Conservation (phyloP, 2,329 filamentous ascomycete species). For the Botryotinia narcissicola region DNA sequence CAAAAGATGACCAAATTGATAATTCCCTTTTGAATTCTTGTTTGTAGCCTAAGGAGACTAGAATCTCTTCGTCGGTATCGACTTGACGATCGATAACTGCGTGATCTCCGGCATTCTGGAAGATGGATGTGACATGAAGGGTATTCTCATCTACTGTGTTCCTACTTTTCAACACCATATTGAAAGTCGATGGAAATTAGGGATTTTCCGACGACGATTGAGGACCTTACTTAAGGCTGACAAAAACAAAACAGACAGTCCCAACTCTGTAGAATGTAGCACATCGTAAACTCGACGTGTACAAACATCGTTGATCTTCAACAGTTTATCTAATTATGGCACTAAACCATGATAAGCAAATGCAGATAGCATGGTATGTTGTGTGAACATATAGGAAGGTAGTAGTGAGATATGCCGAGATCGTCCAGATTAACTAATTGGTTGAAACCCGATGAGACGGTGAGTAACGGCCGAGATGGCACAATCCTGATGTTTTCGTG, state of each 20-base stretch:
- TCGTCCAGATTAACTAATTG: not conserved
- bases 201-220: not conserved
- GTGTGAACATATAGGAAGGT: not conserved
- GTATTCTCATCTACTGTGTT: slow-evolving; percentile 19
- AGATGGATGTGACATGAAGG: slow-evolving; percentile 21
- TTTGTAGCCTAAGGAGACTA: slow-evolving; percentile 33
- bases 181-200: not conserved
- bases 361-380: not conserved
- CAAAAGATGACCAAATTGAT: slow-evolving; percentile 38
- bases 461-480: not conserved
- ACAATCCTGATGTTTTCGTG: not conserved
- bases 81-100: slow-evolving; percentile 20
- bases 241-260: accelerated
- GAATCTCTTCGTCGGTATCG: slow-evolving; percentile 25
- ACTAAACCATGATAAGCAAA: not conserved
- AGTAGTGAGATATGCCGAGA: not conserved
- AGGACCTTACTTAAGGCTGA: not conserved
- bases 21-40: slow-evolving; percentile 38
- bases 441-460: not conserved
- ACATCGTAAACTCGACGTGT: not conserved
- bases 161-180: not conserved
- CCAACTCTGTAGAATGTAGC: not conserved
- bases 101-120: slow-evolving; percentile 19
- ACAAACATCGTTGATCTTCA: not conserved
- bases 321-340: not conserved